phyloP scores from a whole-genome alignment of 2,329 filamentous ascomycete species.

The Orbilia javanica region DNA sequence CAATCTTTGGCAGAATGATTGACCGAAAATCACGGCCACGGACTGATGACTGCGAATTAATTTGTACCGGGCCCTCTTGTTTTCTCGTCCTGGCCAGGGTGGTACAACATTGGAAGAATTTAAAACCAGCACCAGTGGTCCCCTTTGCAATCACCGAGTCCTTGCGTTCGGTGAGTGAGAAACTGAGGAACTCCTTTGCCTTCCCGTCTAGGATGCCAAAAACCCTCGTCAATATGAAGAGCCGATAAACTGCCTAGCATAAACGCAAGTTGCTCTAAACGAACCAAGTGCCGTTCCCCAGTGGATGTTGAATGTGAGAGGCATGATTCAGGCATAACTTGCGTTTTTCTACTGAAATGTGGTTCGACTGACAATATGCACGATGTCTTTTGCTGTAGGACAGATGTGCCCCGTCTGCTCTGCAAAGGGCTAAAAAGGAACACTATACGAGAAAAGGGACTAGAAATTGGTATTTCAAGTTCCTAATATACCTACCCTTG shows the following conservation, averaged over 20 bases:
- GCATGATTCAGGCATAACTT: slow-evolving; percentile 35
- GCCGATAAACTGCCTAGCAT: slow-evolving; percentile 51
- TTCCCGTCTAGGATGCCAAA: slow-evolving; percentile 52
- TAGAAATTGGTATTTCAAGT: slow-evolving; percentile 4
- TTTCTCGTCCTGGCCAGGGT: neutral
- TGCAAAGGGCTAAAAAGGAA: slow-evolving; percentile 16
- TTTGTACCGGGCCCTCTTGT: slow-evolving; percentile 11
- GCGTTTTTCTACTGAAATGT: slow-evolving; percentile 7
- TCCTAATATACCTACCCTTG: slow-evolving; percentile 44
- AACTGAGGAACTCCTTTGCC: slow-evolving; percentile 57
- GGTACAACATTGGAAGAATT: slow-evolving; percentile 20
- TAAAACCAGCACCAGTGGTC: slow-evolving; percentile 24
- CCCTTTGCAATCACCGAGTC: slow-evolving; percentile 38
- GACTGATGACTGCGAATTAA: slow-evolving; percentile 15
- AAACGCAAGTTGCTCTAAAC: slow-evolving; percentile 39
- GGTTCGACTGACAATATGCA: slow-evolving; percentile 24
- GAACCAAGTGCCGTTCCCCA: slow-evolving; percentile 47
- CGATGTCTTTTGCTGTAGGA: slow-evolving; percentile 15
- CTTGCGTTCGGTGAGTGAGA: slow-evolving; percentile 38
- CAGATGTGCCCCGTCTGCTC: slow-evolving; percentile 6
- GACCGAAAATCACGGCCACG: neutral
- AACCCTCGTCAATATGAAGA: slow-evolving; percentile 50
- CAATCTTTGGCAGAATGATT: neutral
- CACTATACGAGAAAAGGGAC: neutral
- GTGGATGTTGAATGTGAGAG: slow-evolving; percentile 44